Conservation (phyloP, 805 yeast genomes). For the Yamadazyma sp. region DNA sequence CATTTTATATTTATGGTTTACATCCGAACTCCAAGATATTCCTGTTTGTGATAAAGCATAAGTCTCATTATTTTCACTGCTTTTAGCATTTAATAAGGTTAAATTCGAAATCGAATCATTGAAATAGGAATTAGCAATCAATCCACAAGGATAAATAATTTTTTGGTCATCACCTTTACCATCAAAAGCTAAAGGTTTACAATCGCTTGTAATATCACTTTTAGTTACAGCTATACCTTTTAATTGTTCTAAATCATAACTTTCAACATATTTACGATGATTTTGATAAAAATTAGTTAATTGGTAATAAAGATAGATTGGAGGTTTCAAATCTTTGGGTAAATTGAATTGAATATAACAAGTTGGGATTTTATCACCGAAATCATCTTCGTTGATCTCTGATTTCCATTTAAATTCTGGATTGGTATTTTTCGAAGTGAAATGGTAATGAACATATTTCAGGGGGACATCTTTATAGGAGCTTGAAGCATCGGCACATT, state of each 20-base stretch:
- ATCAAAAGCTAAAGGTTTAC: constrained; percentile 35
- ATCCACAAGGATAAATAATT: constrained; percentile 83
- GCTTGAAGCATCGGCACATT: constrained; percentile 55
- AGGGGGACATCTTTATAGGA: constrained; percentile 53
- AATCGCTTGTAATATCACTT: constrained; percentile 42
- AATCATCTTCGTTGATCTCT: constrained; percentile 32
- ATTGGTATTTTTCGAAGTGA: constrained; percentile 42
- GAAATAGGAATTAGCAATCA: constrained; percentile 88
- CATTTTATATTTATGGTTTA: constrained; percentile 60
- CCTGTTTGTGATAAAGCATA: constrained; percentile 48
- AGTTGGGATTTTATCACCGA: constrained; percentile 34
- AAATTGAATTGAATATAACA: constrained; percentile 73
- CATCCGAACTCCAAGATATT: constrained; percentile 86
- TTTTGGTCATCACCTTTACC: constrained; percentile 42
- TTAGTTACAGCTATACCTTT: constrained; percentile 67
- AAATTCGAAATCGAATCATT: constrained; percentile 78
- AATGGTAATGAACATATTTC: constrained; percentile 58
- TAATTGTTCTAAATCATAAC: constrained; percentile 77
- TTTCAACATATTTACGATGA: constrained; percentile 88
- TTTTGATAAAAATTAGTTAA: constrained; percentile 91
- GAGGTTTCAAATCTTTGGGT: constrained; percentile 67
- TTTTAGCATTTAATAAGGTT: constrained; percentile 40
- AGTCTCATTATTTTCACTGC: constrained; percentile 41
- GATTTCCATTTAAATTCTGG: constrained; percentile 64
- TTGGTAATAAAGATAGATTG: constrained; percentile 76